Percentiles rank a stretch among this genome's conserved stretches.
Evolutionary conservation across 2,329 filamentous ascomycete genomes (phyloP).

Genomic region (Claviceps lovelessii): DNA sequence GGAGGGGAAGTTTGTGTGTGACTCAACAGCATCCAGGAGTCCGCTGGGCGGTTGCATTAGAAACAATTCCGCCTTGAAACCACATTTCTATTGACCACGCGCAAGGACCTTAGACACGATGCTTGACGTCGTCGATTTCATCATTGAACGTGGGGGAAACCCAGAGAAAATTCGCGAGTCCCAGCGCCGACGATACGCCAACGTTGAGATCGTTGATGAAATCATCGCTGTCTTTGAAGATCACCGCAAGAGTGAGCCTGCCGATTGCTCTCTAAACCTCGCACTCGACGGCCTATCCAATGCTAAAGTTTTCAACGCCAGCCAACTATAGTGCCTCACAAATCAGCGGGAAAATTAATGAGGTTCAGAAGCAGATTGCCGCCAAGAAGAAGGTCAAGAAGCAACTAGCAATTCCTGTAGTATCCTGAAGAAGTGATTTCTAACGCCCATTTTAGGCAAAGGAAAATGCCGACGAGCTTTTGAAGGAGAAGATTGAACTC

Average conservation of each 20-base stretch:
- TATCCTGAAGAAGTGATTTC: background rate
- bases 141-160: conserved; percentile 77
- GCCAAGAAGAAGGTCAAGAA: conserved; percentile 65
- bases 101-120: conserved; percentile 26
- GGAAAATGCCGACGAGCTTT: conserved; percentile 68
- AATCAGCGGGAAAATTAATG: conserved; percentile 74
- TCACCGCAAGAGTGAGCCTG: conserved; percentile 52
- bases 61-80: background rate
- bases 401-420: background rate
- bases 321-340: conserved; percentile 65
- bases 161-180: conserved; percentile 85
- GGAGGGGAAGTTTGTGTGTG: background rate
- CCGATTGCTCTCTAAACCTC: background rate
- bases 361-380: conserved; percentile 77
- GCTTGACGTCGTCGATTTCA: conserved; percentile 68
- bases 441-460: conserved; percentile 44
- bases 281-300: background rate
- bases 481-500: conserved; percentile 62
- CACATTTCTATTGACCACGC: background rate
- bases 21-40: background rate
- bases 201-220: conserved; percentile 77
- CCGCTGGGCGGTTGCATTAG: background rate
- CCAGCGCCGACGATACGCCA: conserved; percentile 67
- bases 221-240: conserved; percentile 79
- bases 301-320: conserved; percentile 6